Conservation (phyloP, 306 rosid species). For the Crataegus laevigata region DNA sequence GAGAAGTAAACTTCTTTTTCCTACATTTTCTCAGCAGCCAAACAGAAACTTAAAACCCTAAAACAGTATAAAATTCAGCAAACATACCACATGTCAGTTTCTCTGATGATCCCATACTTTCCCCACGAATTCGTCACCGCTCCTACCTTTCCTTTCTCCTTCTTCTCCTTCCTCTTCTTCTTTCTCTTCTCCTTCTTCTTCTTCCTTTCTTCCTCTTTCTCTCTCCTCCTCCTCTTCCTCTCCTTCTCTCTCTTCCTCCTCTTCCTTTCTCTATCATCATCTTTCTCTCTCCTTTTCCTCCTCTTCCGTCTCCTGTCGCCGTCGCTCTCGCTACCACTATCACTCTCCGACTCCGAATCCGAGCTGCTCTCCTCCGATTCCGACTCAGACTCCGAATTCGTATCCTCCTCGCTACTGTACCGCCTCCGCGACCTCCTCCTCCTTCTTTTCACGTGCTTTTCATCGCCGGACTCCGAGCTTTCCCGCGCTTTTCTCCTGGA, state of each 20-base stretch:
- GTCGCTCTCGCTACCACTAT: conserved; percentile 41
- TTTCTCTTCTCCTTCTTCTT: conserved; percentile 35
- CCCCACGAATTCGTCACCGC: conserved; percentile 94
- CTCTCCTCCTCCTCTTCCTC: conserved; percentile 27
- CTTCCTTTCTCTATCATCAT: conserved; percentile 15
- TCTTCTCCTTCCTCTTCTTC: conserved; percentile 48
- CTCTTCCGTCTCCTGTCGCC: conserved; percentile 37
- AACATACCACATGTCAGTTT: conserved; percentile 95
- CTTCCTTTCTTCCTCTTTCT: conserved; percentile 23
- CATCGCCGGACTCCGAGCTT: conserved; percentile 38
- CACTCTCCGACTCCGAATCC: conserved; percentile 34
- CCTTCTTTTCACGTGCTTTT: conserved; percentile 13
- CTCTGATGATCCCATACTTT: conserved; percentile 72
- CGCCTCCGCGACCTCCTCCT: conserved; percentile 46
- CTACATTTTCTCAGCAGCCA: conserved; percentile 8
- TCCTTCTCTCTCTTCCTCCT: conserved; percentile 20
- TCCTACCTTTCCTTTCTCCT: conserved; percentile 72
- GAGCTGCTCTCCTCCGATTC: conserved; percentile 35
- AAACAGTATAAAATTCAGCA: neutral
- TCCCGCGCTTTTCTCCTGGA: conserved; percentile 46
- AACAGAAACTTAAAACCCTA: conserved; percentile 4
- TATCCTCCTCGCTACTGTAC: conserved; percentile 45
- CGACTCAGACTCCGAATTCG: conserved; percentile 31
- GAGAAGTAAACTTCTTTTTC: neutral
- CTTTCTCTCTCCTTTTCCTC: conserved; percentile 13